Conservation (phyloP, 441 rosid genomes). For the Adansonia madagascariensis region DNA sequence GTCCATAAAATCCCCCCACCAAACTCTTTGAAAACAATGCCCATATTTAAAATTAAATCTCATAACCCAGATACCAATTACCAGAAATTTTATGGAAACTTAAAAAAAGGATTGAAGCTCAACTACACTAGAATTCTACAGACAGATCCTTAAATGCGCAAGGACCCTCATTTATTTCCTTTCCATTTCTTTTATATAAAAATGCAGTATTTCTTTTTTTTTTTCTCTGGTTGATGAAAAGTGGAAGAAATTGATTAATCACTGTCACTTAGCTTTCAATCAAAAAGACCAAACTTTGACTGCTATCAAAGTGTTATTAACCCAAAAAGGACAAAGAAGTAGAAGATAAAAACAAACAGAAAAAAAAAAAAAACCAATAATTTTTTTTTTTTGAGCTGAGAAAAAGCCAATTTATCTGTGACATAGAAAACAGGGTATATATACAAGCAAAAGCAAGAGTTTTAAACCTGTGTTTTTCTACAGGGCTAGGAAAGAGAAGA, state of each 20-base stretch:
- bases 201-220: constrained; percentile 17
- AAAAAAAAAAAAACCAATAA: neutral
- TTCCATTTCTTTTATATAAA: constrained; percentile 24
- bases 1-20: constrained; percentile 46
- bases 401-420: neutral
- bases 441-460: neutral
- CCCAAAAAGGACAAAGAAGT: constrained; percentile 26
- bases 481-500: neutral
- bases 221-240: constrained; percentile 15
- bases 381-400: too few relatives aligned
- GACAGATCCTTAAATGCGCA: constrained; percentile 39
- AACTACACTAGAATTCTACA: constrained; percentile 26
- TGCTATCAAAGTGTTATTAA: neutral
- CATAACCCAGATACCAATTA: constrained; percentile 9
- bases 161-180: constrained; percentile 47
- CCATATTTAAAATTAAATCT: constrained; percentile 14
- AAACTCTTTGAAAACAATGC: constrained; percentile 31
- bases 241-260: constrained; percentile 24
- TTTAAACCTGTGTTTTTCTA: constrained; percentile 1
- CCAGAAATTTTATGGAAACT: constrained; percentile 13
- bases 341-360: constrained; percentile 24
- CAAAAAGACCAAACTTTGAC: constrained; percentile 23
- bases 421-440: neutral
- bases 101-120: constrained; percentile 27
- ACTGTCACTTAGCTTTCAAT: constrained; percentile 37